Evolutionary conservation across 495 filamentous ascomycete genomes (phyloP), one percentile per base, ranked within the genome.

Genomic region (Neurospora tetraspora): DNA sequence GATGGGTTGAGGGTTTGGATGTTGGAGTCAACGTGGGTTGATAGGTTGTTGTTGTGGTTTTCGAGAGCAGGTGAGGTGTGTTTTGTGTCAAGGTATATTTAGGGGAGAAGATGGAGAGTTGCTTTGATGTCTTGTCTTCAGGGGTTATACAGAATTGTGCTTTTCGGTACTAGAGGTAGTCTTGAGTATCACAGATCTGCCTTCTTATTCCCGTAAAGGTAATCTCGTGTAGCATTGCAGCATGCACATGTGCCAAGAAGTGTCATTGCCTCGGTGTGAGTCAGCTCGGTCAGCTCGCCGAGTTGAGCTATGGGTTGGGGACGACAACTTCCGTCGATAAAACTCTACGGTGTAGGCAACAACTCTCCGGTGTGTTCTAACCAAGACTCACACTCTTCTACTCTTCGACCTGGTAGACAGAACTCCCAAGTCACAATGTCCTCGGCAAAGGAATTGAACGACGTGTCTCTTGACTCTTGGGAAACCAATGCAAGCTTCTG

Each of bases 401-500:
- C 20, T 61, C 2, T 6, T 16, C 23, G 23, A 61, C 12, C 23
- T 0, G 11, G 6, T 61, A 61, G 47, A 4, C 47, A 31, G 4
- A 31, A 14, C n/a, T n/a, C n/a, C n/a, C n/a, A n/a, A 61, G 10
- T 16, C 53, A 61, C 53, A 3, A 69, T 69, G 34, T n/a, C 16
- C n/a, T 38, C 68, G 10, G 6, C 14, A 53, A 31, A 31, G 23
- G 0, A 31, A 5, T 12, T 59, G 5, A 8, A 5, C 40, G 39
- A 36, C 34, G 43, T 42, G n/a, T 59, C 78, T 65, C 75, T 82
- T 69, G 42, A 71, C 39, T 23, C 69, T 34, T 84, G 83, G 83
- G 75, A 81, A n/a, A 71, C 59, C 40, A 81, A 80, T 68, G 83
- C 83, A 4, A 14, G 70, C 27, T 73, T 71, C 72, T 85, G 83